phyloP scores from a whole-genome alignment of 768 basidiomycete genomes.

The Ramaria rubella region DNA sequence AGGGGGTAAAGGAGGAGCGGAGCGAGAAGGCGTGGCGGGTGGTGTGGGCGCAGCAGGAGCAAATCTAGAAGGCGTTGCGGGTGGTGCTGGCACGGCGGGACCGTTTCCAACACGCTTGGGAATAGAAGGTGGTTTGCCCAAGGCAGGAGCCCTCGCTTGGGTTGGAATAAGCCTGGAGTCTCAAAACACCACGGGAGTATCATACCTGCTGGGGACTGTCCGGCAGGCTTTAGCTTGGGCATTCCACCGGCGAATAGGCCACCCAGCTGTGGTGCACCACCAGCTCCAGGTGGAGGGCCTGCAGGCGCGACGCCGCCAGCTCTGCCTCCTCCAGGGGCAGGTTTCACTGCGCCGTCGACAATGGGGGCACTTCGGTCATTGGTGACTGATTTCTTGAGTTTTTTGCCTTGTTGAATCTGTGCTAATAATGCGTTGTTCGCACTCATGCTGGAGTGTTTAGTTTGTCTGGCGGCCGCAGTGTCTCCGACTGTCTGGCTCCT shows the following conservation, averaged over 20 bases:
- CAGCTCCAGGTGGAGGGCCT: constrained; percentile 16
- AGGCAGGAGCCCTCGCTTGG: constrained; percentile 52
- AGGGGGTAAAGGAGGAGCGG: constrained; percentile 28
- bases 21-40: constrained; percentile 29
- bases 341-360: constrained; percentile 40
- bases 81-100: constrained; percentile 20
- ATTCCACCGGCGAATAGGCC: constrained; percentile 87
- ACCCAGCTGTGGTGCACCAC: constrained; percentile 71
- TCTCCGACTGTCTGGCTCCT: not conserved
- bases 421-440: constrained; percentile 55
- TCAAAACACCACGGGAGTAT: not conserved
- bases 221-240: constrained; percentile 84
- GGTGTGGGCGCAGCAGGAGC: constrained; percentile 24
- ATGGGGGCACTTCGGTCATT: constrained; percentile 72
- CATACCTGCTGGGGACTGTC: constrained; percentile 48
- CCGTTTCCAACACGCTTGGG: constrained; percentile 39
- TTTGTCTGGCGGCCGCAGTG: not conserved
- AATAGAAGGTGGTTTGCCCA: constrained; percentile 62
- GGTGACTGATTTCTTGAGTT: constrained; percentile 74
- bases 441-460: constrained; percentile 6
- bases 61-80: constrained; percentile 32
- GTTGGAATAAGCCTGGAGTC: not conserved
- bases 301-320: constrained; percentile 29
- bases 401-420: constrained; percentile 78
- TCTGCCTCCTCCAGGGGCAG: constrained; percentile 24